Percentiles rank a stretch among this genome's conserved stretches.
Evolutionary conservation across 305 asterid genomes (phyloP).

Genomic region (Fraxinus xanthoxyloides): DNA sequence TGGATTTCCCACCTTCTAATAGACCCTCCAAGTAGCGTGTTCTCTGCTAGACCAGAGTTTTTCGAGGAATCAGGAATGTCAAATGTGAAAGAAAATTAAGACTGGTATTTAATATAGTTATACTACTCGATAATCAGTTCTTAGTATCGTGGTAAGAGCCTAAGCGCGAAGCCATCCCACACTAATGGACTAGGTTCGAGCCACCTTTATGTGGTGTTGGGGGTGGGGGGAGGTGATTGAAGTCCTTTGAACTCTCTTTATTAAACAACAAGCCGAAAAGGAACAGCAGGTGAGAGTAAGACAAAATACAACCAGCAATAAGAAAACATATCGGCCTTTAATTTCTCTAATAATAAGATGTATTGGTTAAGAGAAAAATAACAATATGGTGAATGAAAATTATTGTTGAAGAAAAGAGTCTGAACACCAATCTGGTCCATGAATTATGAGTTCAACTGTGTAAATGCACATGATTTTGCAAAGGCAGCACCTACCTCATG

Average conservation of each 20-base stretch:
- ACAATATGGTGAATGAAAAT: background rate
- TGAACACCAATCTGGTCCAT: background rate
- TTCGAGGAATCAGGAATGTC: conserved; percentile 7
- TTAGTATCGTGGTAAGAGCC: background rate
- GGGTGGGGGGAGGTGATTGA: background rate
- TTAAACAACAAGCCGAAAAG: background rate
- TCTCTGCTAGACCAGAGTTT: conserved; percentile 45
- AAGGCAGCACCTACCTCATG: background rate
- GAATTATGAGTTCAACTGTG: background rate
- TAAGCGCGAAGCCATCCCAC: background rate
- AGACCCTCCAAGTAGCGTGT: conserved; percentile 47
- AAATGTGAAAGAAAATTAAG: conserved; percentile 5
- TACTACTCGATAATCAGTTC: background rate
- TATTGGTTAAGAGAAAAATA: background rate
- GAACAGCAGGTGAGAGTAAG: background rate
- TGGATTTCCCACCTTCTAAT: conserved; percentile 34
- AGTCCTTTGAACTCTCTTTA: background rate
- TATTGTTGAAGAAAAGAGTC: background rate
- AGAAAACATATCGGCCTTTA: background rate
- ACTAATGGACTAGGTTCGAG: background rate
- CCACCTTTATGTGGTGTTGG: background rate
- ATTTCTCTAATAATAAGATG: conserved; percentile 13
- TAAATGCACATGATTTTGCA: background rate
- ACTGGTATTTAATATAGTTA: background rate
- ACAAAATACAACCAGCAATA: conserved; percentile 6